A percentile compares a stretch with the other conserved stretches of the same genome.
phyloP scores from a whole-genome alignment of 176 grass and related monocot species.

The Eleusine coracana region DNA sequence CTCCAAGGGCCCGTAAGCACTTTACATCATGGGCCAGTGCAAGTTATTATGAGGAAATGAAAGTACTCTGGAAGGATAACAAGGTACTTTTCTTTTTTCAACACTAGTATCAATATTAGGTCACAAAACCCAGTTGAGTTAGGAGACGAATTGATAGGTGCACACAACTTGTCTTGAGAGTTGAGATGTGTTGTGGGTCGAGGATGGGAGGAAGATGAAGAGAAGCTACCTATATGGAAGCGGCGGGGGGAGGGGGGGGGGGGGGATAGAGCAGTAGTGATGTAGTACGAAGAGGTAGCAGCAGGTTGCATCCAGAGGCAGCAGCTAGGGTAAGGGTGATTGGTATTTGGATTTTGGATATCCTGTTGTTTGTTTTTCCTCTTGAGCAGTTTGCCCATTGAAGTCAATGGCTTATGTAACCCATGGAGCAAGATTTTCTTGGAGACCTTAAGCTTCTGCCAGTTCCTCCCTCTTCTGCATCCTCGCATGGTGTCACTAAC shows the following conservation, averaged over 20 bases:
- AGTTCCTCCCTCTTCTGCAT: background rate
- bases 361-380: background rate
- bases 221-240: background rate
- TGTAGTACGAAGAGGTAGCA: background rate
- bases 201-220: background rate
- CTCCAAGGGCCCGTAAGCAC: constrained; percentile 78
- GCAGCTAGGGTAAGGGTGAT: background rate
- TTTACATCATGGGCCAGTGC: constrained; percentile 91
- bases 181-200: background rate
- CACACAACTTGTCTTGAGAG: background rate
- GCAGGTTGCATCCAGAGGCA: too few species aligned
- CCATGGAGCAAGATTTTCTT: constrained; percentile 1
- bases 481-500: background rate
- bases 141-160: background rate
- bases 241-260: too few species aligned
- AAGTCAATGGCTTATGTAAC: background rate
- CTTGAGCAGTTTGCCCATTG: background rate
- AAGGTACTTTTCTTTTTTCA: constrained; percentile 51
- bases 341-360: background rate
- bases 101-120: background rate
- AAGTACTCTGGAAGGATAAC: constrained; percentile 82
- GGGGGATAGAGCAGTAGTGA: background rate
- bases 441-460: background rate
- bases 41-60: constrained; percentile 75
- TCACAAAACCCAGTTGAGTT: background rate